These are phyloP conservation scores for Erysimum cheiranthoides DNA, from an alignment of 345 rosid genomes.

Conservation along the genomic window DNA sequence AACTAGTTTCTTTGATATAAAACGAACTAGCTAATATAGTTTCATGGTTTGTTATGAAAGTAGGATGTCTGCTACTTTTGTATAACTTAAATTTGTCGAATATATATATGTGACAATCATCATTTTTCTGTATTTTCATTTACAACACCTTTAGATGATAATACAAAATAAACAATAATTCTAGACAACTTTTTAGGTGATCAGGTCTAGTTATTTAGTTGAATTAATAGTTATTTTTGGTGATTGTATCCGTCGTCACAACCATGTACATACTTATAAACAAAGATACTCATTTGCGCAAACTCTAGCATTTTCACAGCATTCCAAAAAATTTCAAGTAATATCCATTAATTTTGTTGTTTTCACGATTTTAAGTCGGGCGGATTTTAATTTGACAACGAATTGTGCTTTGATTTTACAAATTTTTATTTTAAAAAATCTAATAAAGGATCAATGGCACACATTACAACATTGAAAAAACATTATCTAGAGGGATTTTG, in stretches of 20 bases:
- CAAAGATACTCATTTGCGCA: neutral
- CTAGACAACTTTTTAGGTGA: neutral
- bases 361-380: neutral
- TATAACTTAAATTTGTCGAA: neutral
- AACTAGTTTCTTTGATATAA: too few relatives aligned
- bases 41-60: neutral
- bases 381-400: neutral
- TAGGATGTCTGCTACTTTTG: neutral
- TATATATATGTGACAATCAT: neutral
- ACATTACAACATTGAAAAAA: constrained; percentile 28
- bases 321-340: neutral
- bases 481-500: constrained; percentile 4
- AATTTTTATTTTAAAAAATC: neutral
- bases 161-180: too few relatives aligned
- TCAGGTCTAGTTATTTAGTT: too few relatives aligned
- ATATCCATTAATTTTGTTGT: neutral
- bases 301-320: neutral
- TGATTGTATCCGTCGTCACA: constrained; percentile 2
- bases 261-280: neutral
- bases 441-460: constrained; percentile 18
- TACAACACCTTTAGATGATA: neutral
- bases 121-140: neutral
- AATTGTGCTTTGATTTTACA: neutral
- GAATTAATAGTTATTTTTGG: too few relatives aligned
- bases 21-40: too few relatives aligned